These are phyloP conservation scores for Cladosporium austrohemisphaericum DNA, from an alignment of 2,329 filamentous ascomycete genomes.

Conservation along the genomic window DNA sequence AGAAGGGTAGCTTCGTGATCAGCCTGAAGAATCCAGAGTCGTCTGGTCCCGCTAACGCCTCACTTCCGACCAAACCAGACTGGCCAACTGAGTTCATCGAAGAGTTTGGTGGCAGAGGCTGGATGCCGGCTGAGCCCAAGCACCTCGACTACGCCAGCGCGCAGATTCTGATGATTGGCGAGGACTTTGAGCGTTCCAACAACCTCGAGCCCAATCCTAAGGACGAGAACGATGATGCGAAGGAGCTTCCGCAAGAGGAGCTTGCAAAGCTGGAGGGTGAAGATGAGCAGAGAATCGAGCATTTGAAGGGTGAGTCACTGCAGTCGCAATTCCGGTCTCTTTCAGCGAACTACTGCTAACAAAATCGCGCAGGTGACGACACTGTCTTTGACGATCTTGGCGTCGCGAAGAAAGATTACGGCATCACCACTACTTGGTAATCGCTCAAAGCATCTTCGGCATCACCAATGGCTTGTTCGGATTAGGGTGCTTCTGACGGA, in stretches of 20 bases:
- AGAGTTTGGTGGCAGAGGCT: conserved; percentile 69
- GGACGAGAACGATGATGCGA: conserved; percentile 51
- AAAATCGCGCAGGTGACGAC: conserved; percentile 50
- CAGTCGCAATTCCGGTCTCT: neutral
- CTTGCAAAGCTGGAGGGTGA: conserved; percentile 72
- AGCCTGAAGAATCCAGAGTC: conserved; percentile 76
- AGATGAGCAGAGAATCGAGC: conserved; percentile 63
- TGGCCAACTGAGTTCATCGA: conserved; percentile 71
- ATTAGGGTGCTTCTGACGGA: no score
- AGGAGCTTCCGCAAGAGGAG: conserved; percentile 65
- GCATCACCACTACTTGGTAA: conserved; percentile 61
- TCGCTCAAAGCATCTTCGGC: no score
- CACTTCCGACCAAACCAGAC: conserved; percentile 61
- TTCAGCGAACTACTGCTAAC: neutral
- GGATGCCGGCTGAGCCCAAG: conserved; percentile 69
- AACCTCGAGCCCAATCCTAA: conserved; percentile 57
- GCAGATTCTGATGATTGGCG: conserved; percentile 76
- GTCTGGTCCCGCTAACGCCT: conserved; percentile 60
- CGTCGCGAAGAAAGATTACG: conserved; percentile 60
- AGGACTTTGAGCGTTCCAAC: conserved; percentile 55
- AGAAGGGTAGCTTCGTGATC: conserved; percentile 72
- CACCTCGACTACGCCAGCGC: conserved; percentile 71
- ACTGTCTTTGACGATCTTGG: conserved; percentile 59
- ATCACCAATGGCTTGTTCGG: no score
- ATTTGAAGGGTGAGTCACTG: conserved; percentile 47